Conservation (phyloP, 106 monocot species). For the Dendrobium huoshanense region DNA sequence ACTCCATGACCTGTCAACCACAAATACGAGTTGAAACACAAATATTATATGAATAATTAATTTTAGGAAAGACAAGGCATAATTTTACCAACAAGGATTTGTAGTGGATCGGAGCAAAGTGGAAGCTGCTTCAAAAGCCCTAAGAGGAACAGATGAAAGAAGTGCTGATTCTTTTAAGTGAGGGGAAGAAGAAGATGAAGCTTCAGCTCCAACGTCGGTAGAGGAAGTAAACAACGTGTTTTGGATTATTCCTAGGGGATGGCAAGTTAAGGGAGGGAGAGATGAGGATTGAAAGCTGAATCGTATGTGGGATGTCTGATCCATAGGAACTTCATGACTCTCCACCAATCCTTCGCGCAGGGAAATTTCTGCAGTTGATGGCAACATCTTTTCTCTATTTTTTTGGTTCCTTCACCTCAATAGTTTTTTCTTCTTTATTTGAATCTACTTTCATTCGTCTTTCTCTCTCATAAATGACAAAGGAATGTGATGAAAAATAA, state of each 20-base stretch:
- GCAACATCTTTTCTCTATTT: constrained; percentile 6
- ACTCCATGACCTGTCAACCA: constrained; percentile 4
- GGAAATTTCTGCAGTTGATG: not conserved
- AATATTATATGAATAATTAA: not conserved
- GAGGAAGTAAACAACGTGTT: not conserved
- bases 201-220: not conserved
- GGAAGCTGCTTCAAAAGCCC: not conserved
- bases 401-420: not conserved
- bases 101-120: not conserved
- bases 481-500: constrained; percentile 4
- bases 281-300: not conserved
- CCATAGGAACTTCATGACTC: not conserved
- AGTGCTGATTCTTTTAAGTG: not conserved
- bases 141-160: not conserved
- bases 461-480: not conserved
- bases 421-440: not conserved
- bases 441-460: not conserved
- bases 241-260: not conserved
- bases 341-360: not conserved
- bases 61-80: not conserved
- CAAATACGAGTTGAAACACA: not conserved
- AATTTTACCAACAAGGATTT: constrained; percentile 1
- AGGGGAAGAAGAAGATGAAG: no score
- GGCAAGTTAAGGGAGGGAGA: not conserved
- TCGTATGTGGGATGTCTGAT: not conserved